Conservation (phyloP, 73 alveolate species). For the Blepharisma stoltei region DNA sequence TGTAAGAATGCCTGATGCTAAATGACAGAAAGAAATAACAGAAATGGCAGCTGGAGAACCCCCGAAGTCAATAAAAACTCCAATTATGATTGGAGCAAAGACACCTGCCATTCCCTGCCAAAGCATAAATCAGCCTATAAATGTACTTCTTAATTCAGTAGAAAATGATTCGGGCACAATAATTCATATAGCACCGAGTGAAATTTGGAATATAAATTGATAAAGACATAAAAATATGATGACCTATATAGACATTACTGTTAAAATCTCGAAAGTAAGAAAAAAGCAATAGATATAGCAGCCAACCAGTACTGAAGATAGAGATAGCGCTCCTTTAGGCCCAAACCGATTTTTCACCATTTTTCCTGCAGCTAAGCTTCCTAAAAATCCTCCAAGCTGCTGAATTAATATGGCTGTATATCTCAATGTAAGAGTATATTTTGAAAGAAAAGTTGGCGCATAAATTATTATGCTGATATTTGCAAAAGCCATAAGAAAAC, state of each 20-base stretch:
- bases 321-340: neutral
- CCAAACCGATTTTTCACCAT: neutral
- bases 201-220: neutral
- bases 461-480: too few species aligned
- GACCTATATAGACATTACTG: neutral
- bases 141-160: neutral
- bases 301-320: neutral
- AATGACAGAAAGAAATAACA: too few species aligned
- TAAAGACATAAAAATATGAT: neutral
- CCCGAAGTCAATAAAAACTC: too few species aligned
- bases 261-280: neutral
- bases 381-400: too few species aligned
- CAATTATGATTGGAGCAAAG: too few species aligned
- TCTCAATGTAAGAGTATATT: too few species aligned
- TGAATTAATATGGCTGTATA: too few species aligned
- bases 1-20: too few species aligned
- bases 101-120: neutral
- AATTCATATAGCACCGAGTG: too few species aligned
- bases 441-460: too few species aligned
- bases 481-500: neutral
- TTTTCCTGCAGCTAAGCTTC: too few species aligned
- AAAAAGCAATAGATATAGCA: neutral
- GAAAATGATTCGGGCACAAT: conserved; percentile 1
- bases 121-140: neutral
- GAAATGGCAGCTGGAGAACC: too few species aligned